phyloP scores from a whole-genome alignment of 2,329 filamentous ascomycete genomes.

The Seiridium cupressi region DNA sequence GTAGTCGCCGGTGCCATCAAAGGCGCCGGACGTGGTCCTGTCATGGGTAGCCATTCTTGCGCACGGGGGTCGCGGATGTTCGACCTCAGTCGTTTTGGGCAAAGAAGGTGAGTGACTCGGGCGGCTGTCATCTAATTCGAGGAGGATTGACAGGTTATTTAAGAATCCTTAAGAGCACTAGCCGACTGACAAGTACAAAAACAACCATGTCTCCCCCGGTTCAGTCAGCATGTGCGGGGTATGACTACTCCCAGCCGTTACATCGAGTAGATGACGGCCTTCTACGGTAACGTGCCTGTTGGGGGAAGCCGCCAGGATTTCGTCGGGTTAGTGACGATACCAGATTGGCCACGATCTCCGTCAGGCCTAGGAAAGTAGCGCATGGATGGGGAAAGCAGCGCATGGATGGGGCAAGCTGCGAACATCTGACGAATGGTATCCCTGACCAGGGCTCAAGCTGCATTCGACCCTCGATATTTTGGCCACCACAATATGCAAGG shows the following conservation, averaged over 20 bases:
- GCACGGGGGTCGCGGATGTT: neutral
- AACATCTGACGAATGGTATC: neutral
- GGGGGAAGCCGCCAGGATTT: neutral
- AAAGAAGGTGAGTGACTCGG: too few relatives aligned
- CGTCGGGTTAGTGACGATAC: neutral
- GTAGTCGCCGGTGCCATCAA: conserved; percentile 5
- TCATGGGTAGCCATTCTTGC: neutral
- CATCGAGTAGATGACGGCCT: neutral
- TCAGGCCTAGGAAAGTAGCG: neutral
- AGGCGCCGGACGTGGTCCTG: neutral
- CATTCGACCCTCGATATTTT: neutral
- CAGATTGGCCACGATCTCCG: neutral
- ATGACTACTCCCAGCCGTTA: neutral
- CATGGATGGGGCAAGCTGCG: neutral
- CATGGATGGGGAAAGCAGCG: neutral
- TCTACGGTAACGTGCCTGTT: neutral
- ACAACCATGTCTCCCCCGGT: neutral
- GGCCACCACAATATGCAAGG: too few relatives aligned
- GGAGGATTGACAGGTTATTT: neutral
- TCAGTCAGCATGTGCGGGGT: neutral
- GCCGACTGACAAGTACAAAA: neutral
- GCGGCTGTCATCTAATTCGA: too few relatives aligned
- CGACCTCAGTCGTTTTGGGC: too few relatives aligned
- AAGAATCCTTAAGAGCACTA: neutral
- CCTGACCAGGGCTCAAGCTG: neutral